These are phyloP conservation scores for Hippophae gyantsensis DNA, from an alignment of 306 rosid species.

Conservation along the genomic window DNA sequence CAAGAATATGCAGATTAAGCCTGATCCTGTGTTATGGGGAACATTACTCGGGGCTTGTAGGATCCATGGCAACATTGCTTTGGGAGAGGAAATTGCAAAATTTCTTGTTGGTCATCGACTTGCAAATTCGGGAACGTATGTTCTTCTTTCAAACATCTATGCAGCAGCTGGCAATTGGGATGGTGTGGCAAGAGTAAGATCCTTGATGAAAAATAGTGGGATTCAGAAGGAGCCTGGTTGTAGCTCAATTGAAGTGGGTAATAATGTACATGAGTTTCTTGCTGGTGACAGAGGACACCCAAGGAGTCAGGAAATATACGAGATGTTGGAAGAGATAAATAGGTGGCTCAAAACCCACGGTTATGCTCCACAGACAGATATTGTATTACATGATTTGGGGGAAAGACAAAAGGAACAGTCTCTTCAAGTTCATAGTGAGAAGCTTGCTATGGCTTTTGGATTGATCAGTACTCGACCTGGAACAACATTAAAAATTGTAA, in stretches of 20 bases:
- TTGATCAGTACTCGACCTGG: background rate
- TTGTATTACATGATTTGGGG: background rate
- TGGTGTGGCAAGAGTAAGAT: background rate
- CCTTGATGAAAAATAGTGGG: slow-evolving; percentile 1
- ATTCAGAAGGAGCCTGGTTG: slow-evolving; percentile 1
- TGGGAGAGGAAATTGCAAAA: background rate
- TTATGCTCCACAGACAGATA: background rate
- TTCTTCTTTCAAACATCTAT: background rate
- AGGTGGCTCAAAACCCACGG: background rate
- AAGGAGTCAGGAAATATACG: background rate
- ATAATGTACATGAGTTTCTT: background rate
- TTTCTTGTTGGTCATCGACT: background rate
- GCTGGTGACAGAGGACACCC: background rate
- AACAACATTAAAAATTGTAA: background rate
- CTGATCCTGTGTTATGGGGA: slow-evolving; percentile 1
- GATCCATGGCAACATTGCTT: background rate
- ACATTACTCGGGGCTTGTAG: background rate
- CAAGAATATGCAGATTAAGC: background rate
- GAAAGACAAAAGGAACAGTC: background rate
- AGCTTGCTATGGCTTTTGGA: slow-evolving; percentile 2
- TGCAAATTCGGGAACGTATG: background rate
- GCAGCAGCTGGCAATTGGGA: slow-evolving; percentile 2
- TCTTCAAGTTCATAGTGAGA: background rate
- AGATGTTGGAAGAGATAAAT: background rate
- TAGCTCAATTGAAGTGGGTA: background rate